A percentile compares a stretch with the other conserved stretches of the same genome.
phyloP scores from a whole-genome alignment of 2,329 filamentous ascomycete genomes.

The Aureobasidium sp. region DNA sequence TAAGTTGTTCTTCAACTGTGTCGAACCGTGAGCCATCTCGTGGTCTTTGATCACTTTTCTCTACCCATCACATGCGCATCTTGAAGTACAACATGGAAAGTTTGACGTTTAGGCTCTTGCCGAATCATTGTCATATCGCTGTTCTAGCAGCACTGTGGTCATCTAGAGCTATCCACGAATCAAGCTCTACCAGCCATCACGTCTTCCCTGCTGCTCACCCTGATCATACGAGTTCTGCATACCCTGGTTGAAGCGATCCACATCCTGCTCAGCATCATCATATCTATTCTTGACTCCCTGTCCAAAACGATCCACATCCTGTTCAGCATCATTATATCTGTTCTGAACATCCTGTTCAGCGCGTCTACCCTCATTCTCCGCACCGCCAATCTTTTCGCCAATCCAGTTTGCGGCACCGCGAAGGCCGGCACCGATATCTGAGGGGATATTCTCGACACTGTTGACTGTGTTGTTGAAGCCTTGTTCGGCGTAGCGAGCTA shows the following conservation, averaged over 20 bases:
- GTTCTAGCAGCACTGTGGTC: background rate
- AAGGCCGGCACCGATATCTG: conserved; percentile 16
- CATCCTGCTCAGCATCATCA: background rate
- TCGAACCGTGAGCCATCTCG: too few relatives aligned
- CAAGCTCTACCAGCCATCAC: conserved; percentile 17
- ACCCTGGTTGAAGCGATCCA: conserved; percentile 10
- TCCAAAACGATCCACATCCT: conserved; percentile 6
- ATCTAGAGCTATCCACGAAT: too few relatives aligned
- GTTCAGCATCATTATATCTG: background rate
- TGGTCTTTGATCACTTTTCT: too few relatives aligned
- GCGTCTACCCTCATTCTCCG: conserved; percentile 11
- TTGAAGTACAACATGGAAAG: background rate
- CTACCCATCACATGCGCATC: background rate
- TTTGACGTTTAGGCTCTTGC: background rate
- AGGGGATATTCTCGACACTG: conserved; percentile 19
- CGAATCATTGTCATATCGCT: background rate
- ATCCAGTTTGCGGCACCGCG: conserved; percentile 17
- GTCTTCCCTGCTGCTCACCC: conserved; percentile 16
- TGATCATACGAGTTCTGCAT: conserved; percentile 14
- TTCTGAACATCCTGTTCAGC: conserved; percentile 5
- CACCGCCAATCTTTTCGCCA: conserved; percentile 16
- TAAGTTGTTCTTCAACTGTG: background rate
- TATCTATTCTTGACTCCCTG: conserved; percentile 6
- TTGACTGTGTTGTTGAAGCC: conserved; percentile 17
- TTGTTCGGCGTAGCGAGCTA: conserved; percentile 14